These are phyloP conservation scores for Castanea crenata DNA, from an alignment of 306 rosid species.

Conservation along the genomic window DNA sequence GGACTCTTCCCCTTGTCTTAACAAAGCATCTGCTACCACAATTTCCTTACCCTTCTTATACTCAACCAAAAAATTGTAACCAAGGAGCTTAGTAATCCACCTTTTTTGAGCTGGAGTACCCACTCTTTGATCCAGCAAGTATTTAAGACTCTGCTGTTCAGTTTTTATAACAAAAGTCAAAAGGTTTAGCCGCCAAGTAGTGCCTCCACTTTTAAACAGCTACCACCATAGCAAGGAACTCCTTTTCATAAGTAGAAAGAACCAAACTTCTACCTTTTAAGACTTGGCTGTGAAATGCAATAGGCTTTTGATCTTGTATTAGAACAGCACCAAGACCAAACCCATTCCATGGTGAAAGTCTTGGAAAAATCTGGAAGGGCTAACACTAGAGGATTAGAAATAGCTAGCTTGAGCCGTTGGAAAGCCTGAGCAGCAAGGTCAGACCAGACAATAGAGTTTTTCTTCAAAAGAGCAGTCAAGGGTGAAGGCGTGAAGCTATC, in stretches of 20 bases:
- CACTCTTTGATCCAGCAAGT: neutral
- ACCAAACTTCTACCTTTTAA: neutral
- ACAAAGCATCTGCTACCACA: no score
- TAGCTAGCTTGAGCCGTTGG: neutral
- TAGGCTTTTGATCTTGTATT: neutral
- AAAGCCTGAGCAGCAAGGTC: no score
- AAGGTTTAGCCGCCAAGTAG: neutral
- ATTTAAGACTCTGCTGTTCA: neutral
- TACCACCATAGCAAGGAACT: neutral
- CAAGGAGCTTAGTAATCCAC: neutral
- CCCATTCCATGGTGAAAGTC: neutral
- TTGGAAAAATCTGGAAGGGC: neutral
- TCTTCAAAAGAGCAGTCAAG: neutral
- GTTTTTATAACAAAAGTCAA: neutral
- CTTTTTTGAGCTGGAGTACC: accelerated
- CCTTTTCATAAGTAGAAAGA: neutral
- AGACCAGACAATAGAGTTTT: no score
- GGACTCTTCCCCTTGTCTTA: no score
- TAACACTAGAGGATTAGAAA: no score
- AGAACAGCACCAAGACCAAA: neutral
- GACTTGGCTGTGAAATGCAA: neutral
- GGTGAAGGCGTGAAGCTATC: no score
- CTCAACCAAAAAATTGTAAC: no score
- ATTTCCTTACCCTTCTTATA: no score
- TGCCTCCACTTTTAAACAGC: neutral